phyloP scores from a whole-genome alignment of 2,329 filamentous ascomycete species.

The Lachnellula subtilissima region DNA sequence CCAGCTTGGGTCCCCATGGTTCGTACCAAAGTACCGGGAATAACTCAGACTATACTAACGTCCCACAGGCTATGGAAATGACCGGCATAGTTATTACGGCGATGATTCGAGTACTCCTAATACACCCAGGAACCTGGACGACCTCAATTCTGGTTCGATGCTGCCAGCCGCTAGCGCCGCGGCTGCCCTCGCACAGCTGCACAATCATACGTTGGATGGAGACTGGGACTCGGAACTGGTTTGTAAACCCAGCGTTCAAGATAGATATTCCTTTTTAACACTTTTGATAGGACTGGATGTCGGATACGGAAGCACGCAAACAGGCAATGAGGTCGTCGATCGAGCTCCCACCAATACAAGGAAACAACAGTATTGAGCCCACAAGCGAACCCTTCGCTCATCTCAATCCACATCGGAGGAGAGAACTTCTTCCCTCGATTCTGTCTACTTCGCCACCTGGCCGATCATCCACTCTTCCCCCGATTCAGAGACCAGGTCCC shows the following conservation, averaged over 20 bases:
- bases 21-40: constrained; percentile 8
- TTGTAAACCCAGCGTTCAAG: constrained; percentile 34
- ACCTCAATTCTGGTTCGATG: constrained; percentile 56
- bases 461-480: constrained; percentile 82
- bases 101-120: constrained; percentile 63
- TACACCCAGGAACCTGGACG: constrained; percentile 65
- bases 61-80: constrained; percentile 48
- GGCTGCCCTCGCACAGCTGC: constrained; percentile 79
- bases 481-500: constrained; percentile 69
- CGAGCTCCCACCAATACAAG: constrained; percentile 67
- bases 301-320: constrained; percentile 62
- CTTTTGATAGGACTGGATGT: constrained; percentile 59
- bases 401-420: constrained; percentile 55
- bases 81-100: constrained; percentile 62
- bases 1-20: constrained; percentile 28
- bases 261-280: background rate
- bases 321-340: constrained; percentile 59
- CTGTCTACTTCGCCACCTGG: constrained; percentile 76
- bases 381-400: constrained; percentile 65
- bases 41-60: constrained; percentile 22
- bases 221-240: constrained; percentile 78
- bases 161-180: constrained; percentile 72
- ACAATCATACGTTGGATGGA: constrained; percentile 68
- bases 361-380: constrained; percentile 46
- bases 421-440: constrained; percentile 78